These are phyloP conservation scores for Microstegium vimineum DNA, from an alignment of 176 grass and related monocot species.

Conservation along the genomic window DNA sequence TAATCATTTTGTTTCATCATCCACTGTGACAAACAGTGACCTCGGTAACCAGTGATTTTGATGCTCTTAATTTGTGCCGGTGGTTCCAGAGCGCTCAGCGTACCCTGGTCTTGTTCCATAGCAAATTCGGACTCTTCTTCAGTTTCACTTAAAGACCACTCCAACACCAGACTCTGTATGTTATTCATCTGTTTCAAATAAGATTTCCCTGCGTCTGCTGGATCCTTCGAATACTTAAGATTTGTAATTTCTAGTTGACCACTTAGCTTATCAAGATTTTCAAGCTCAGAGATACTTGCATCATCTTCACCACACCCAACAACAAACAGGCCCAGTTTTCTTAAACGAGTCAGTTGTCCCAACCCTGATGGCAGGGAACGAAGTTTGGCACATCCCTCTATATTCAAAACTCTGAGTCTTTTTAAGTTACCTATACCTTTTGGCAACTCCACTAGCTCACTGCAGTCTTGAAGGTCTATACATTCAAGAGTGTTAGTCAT, in stretches of 20 bases:
- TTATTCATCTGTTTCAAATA: background rate
- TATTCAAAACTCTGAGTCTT: background rate
- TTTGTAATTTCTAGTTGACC: background rate
- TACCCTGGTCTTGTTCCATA: background rate
- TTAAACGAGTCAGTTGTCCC: background rate
- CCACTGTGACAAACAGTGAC: background rate
- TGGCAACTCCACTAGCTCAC: background rate
- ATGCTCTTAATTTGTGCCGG: background rate
- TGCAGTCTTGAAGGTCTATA: background rate
- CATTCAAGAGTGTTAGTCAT: background rate
- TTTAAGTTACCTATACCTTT: background rate
- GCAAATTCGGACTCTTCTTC: background rate
- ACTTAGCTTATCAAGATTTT: background rate
- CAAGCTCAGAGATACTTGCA: background rate
- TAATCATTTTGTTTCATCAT: background rate
- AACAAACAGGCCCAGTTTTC: background rate
- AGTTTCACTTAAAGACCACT: background rate
- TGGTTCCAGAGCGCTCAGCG: background rate
- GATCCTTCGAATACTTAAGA: background rate
- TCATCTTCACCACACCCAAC: background rate
- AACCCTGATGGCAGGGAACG: background rate
- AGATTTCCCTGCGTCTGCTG: background rate
- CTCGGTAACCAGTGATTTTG: background rate
- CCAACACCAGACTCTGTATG: background rate
- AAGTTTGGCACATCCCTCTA: accelerated